phyloP scores from a whole-genome alignment of 78 protist genomes.

The Polysphondylium violaceum region DNA sequence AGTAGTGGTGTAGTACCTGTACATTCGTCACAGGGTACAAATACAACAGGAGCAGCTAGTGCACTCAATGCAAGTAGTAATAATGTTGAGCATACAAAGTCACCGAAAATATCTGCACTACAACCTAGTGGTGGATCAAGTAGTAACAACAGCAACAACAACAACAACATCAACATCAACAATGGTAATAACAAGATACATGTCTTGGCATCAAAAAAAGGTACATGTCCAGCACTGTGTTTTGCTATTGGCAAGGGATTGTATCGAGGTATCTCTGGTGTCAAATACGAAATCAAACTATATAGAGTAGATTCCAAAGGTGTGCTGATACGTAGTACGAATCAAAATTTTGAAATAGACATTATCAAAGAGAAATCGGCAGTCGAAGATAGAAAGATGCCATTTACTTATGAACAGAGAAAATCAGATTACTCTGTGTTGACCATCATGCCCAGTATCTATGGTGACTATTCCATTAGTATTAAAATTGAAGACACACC shows the following conservation, averaged over 20 bases:
- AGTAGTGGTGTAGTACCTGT: no score
- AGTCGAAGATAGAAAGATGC: conserved; percentile 40
- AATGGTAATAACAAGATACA: conserved; percentile 4
- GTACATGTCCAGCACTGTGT: conserved; percentile 35
- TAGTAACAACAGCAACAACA: not conserved
- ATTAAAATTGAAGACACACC: conserved; percentile 57
- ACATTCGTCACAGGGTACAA: not conserved
- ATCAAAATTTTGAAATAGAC: conserved; percentile 38
- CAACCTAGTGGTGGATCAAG: no score
- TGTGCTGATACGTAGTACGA: conserved; percentile 7
- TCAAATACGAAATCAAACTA: conserved; percentile 46
- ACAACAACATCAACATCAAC: not conserved
- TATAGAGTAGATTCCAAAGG: conserved; percentile 68
- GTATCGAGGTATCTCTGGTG: conserved; percentile 69
- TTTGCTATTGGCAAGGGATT: conserved; percentile 72
- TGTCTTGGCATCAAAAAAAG: conserved; percentile 12
- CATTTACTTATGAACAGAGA: conserved; percentile 59
- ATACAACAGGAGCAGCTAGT: not conserved
- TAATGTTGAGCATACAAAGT: not conserved
- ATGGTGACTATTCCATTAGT: conserved; percentile 56
- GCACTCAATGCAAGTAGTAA: not conserved
- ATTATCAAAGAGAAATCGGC: conserved; percentile 18
- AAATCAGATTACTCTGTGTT: conserved; percentile 31
- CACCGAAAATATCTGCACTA: no score
- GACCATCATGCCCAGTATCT: conserved; percentile 20